These are phyloP conservation scores for Endogone sp. DNA, from an alignment of 192 early-diverging fungal species.

Conservation along the genomic window DNA sequence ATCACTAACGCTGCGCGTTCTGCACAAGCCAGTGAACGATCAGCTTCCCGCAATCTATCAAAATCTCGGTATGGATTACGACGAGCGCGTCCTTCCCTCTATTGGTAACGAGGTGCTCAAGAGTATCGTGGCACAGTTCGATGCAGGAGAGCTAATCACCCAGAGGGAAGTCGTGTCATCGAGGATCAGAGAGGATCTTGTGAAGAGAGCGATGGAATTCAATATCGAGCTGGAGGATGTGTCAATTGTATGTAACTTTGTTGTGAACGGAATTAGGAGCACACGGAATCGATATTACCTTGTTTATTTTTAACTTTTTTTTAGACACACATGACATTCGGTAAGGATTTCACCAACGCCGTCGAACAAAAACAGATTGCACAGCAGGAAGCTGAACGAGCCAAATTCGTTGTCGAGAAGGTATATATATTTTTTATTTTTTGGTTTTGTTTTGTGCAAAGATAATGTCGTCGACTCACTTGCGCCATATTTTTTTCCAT, in stretches of 20 bases:
- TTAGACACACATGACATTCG: conserved; percentile 97
- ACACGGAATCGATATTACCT: background rate
- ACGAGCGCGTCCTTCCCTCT: conserved; percentile 94
- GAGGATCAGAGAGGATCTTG: conserved; percentile 88
- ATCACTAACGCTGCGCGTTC: conserved; percentile 86
- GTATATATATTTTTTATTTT: background rate
- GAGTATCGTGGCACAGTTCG: conserved; percentile 97
- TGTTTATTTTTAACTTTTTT: background rate
- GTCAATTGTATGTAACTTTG: conserved; percentile 76
- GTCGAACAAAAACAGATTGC: conserved; percentile 99
- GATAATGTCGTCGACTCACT: background rate
- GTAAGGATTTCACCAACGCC: conserved; percentile 97
- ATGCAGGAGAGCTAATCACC: conserved; percentile 96
- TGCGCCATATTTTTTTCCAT: background rate
- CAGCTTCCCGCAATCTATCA: conserved; percentile 84
- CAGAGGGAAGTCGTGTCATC: conserved; percentile 94
- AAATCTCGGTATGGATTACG: conserved; percentile 91
- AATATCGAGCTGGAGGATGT: conserved; percentile 96
- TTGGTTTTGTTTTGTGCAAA: background rate
- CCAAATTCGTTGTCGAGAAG: conserved; percentile 95
- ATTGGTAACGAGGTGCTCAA: conserved; percentile 99
- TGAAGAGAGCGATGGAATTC: conserved; percentile 92
- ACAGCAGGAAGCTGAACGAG: conserved; percentile 99
- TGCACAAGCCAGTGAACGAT: conserved; percentile 80
- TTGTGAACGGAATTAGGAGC: background rate